Conservation (phyloP, 805 yeast genomes). For the Yarrowia keelungensis region DNA sequence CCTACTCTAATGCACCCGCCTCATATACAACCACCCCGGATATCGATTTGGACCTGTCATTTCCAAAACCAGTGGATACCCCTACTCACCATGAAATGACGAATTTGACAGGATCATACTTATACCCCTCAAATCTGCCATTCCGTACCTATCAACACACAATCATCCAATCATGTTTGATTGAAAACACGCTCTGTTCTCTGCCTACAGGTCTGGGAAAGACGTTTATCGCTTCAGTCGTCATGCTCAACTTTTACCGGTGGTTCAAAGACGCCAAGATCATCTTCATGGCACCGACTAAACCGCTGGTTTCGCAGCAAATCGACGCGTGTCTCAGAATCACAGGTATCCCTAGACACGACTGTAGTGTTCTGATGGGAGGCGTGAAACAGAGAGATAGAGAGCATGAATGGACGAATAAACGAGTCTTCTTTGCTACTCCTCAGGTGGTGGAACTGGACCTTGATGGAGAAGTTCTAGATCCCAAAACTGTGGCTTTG, state of each 20-base stretch:
- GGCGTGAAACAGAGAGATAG: constrained; percentile 56
- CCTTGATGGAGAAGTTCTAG: constrained; percentile 70
- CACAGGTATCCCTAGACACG: constrained; percentile 78
- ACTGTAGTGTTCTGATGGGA: constrained; percentile 80
- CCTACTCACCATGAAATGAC: constrained; percentile 11
- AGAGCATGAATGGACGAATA: constrained; percentile 75
- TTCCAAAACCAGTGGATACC: background rate
- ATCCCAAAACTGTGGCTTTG: constrained; percentile 77
- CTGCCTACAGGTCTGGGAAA: constrained; percentile 98
- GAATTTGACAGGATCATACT: constrained; percentile 14
- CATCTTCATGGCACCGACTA: constrained; percentile 95
- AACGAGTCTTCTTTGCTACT: constrained; percentile 87
- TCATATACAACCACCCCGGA: background rate
- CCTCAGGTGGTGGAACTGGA: constrained; percentile 97
- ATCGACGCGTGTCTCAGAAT: constrained; percentile 88
- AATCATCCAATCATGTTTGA: constrained; percentile 75
- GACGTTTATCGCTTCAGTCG: constrained; percentile 93
- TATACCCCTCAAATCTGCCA: constrained; percentile 86
- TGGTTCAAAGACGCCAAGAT: constrained; percentile 86
- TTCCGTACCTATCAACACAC: constrained; percentile 87
- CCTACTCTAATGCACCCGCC: background rate
- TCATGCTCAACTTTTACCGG: constrained; percentile 84
- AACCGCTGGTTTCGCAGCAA: constrained; percentile 96
- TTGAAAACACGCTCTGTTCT: constrained; percentile 80
- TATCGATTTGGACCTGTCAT: background rate